A percentile compares a stretch with the other conserved stretches of the same genome.
These are phyloP conservation scores for Phytophthora chlamydospora DNA, from an alignment of 352 stramenopile species.

Conservation along the genomic window DNA sequence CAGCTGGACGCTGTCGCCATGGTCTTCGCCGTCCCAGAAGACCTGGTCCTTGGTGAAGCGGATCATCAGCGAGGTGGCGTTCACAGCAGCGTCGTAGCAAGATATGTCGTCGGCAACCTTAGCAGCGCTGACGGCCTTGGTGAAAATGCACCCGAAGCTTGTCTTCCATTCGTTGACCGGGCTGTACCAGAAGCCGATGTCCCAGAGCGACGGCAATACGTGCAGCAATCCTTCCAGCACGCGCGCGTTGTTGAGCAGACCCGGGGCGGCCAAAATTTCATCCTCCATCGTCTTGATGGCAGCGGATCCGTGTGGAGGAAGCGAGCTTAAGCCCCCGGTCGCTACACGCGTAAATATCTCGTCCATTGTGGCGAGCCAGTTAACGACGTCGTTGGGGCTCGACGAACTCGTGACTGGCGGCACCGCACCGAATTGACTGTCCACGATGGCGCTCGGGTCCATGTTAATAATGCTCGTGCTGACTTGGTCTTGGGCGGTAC, in stretches of 20 bases:
- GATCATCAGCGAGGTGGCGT: constrained; percentile 57
- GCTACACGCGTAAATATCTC: constrained; percentile 55
- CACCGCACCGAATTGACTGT: constrained; percentile 44
- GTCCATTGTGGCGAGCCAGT: constrained; percentile 46
- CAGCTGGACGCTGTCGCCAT: constrained; percentile 30
- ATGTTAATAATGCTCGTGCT: constrained; percentile 5
- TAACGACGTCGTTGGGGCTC: constrained; percentile 13
- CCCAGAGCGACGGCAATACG: constrained; percentile 55
- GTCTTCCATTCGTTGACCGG: constrained; percentile 43
- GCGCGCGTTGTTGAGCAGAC: constrained; percentile 28
- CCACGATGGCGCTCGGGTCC: constrained; percentile 32
- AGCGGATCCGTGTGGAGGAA: constrained; percentile 42
- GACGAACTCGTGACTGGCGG: constrained; percentile 34
- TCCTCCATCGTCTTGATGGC: constrained; percentile 43
- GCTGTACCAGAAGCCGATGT: constrained; percentile 59
- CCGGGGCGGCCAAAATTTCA: constrained; percentile 25
- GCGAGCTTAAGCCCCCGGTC: constrained; percentile 38
- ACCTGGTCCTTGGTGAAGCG: constrained; percentile 77
- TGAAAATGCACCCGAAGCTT: constrained; percentile 40
- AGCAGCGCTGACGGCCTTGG: constrained; percentile 26
- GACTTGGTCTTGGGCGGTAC: background rate
- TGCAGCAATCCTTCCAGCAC: constrained; percentile 43
- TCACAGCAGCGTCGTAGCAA: constrained; percentile 47
- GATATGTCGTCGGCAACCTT: constrained; percentile 24
- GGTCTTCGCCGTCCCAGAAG: constrained; percentile 51